A percentile compares a stretch with the other conserved stretches of the same genome.
These are phyloP conservation scores for Globisporangium paddicum DNA, from an alignment of 352 stramenopile genomes.

Conservation along the genomic window DNA sequence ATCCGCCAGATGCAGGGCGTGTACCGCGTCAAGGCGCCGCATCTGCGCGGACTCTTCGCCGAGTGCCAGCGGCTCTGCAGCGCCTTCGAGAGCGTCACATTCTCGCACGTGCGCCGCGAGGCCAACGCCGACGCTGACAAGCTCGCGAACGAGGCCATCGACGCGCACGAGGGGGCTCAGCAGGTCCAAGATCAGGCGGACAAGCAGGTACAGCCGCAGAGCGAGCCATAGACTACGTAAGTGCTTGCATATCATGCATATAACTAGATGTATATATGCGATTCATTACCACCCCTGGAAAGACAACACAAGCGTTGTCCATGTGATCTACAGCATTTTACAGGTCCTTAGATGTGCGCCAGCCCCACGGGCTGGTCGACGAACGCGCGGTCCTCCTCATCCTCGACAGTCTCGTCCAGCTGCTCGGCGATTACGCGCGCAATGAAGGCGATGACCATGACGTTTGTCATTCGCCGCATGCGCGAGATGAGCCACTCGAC, in stretches of 20 bases:
- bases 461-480: conserved; percentile 54
- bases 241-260: background rate
- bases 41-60: conserved; percentile 40
- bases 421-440: conserved; percentile 66
- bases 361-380: conserved; percentile 32
- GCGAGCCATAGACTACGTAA: conserved; percentile 2
- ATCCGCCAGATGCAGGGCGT: conserved; percentile 66
- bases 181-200: background rate
- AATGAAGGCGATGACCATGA: conserved; percentile 60
- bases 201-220: background rate
- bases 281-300: background rate
- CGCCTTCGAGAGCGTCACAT: conserved; percentile 32
- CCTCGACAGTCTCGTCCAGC: conserved; percentile 62
- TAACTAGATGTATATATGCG: background rate
- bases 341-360: conserved; percentile 13
- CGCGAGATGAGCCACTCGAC: conserved; percentile 57
- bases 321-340: background rate
- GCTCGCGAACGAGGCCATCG: conserved; percentile 65
- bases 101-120: conserved; percentile 44
- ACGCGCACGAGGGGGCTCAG: conserved; percentile 23
- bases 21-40: conserved; percentile 65
- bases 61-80: conserved; percentile 32
- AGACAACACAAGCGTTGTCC: background rate
- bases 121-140: conserved; percentile 51
- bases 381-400: conserved; percentile 54